Evolutionary conservation across 2,329 filamentous ascomycete species (phyloP).

Genomic region (Chaetothyriales sp.): DNA sequence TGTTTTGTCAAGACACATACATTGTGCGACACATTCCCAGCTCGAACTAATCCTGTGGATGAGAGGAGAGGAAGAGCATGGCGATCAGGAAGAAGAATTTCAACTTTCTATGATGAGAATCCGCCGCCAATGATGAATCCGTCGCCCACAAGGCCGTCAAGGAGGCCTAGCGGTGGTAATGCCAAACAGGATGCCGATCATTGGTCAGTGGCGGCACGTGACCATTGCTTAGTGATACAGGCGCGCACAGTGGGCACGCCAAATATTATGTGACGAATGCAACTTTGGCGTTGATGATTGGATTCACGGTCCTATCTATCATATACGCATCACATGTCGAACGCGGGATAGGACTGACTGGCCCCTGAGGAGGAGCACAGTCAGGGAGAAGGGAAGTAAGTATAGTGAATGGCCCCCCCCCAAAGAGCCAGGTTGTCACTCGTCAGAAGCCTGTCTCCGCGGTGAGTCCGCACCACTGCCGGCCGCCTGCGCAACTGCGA

Average conservation of each 20-base stretch:
- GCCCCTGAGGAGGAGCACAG: not conserved
- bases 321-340: not conserved
- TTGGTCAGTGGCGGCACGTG: constrained; percentile 1
- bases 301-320: not conserved
- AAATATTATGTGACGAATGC: too few relatives aligned
- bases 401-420: too few relatives aligned
- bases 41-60: not conserved
- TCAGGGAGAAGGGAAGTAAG: not conserved
- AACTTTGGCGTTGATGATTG: not conserved
- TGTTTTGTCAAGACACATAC: not conserved
- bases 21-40: not conserved
- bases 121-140: not conserved
- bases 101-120: not conserved
- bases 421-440: not conserved
- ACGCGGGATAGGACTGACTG: not conserved
- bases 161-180: constrained; percentile 4
- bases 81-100: not conserved
- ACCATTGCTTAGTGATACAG: not conserved
- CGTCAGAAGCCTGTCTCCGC: not conserved
- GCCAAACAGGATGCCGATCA: constrained; percentile 7
- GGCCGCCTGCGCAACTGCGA: not conserved
- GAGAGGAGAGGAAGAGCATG: not conserved
- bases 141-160: not conserved
- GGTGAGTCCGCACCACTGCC: too few relatives aligned
- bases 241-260: too few relatives aligned